Base-by-base conservation (phyloP, 2,329 filamentous ascomycete genomes). In the Paramyrothecium roridum region DNA sequence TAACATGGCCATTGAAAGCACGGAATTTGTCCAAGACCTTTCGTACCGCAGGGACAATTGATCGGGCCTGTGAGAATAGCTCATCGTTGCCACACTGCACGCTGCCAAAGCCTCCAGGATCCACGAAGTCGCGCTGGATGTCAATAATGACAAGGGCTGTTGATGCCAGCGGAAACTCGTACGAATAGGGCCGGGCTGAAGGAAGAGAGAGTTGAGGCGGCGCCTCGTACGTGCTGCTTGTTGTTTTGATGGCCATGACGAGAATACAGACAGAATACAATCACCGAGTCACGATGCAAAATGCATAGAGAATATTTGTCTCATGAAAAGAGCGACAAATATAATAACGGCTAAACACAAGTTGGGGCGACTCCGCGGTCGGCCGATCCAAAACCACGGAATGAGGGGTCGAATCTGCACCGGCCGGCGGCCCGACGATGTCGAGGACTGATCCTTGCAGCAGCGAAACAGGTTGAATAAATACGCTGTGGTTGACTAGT, bases 141-240 rank as follows among this genome's bases (percentile, higher is more conserved):
- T 84, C 80, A 61, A 83, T 78, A 55, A 84, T 72, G 3, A 83
- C 65, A 33, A 83, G 68, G 1, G 80, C 80, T 3, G 80, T 82
- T 22, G 71, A 77, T 7, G 54, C 50, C 2, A 70, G 69, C 10
- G 70, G 65, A 50, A 80, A 71, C 16, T 65, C 64, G 52, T 65
- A 72, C 16, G 62, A 61, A 55, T 69, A 69, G 2, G 68, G 69
- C 4, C 37, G 37, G 12, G 37, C 37, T 43, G 37, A 43, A 3
- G 37, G 37, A 16, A 43, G 37, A 19, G 13, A 19, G 4, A 43
- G 37, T 13, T 43, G 37, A 4, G 37, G 4, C 12, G 37, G 37
- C 37, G 37, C 37, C 37, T 43, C 7, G 12, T 16, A 13, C 37
- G 37, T 13, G n/a, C 13, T 43, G 37, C 12, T 43, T 4, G 13